Base-by-base conservation (phyloP, 345 rosid genomes). In the Conringia planisiliqua region DNA sequence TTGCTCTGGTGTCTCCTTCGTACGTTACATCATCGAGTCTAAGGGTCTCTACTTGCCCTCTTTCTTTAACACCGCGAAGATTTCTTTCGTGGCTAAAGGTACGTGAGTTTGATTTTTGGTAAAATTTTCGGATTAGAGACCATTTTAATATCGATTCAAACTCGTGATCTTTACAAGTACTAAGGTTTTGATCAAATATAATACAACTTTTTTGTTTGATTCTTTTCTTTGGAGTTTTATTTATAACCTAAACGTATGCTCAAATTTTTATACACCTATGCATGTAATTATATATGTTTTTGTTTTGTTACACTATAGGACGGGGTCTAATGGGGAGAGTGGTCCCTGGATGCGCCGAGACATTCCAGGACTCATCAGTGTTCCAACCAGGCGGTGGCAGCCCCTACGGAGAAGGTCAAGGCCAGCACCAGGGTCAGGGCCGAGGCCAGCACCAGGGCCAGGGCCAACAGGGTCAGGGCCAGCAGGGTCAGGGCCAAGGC, bases 291-390 rank as follows among this genome's bases (percentile, higher is more conserved):
- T 32, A 32, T 33, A 0, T 33, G 2, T 16, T 43, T 50, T 68
- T 33, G 26, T 4, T 22, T 6, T 22, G 27, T 38, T 64, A 11
- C 52, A 17, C 22, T 43, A 58, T 20, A 79, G 93, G 91, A 46
- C 67, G 36, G 44, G 93, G 96, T 43, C 42, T 85, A 5, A 48
- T 68, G 48, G 87, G 89, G 0, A 58, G 60, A 27, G 62, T 82
- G 61, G 46, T 85, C 47, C 83, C 96, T 3, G 93, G 91, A 18
- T 91, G 91, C 36, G 86, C 93, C 32, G 96, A 86, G 81, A 89
- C 93, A 6, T 86, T 60, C 83, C 85, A 86, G 65, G 78, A 78
- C 22, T 43, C 74, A n/a, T 6, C 82, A 61, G 32, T 33, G 30
- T 52, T 73, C 58, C 73, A 60, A 42, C 78, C 79, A 72, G 6